Percentiles rank a stretch among this genome's conserved stretches.
These are phyloP conservation scores for Citrus mangshanensis DNA, from an alignment of 345 rosid genomes.

Conservation along the genomic window DNA sequence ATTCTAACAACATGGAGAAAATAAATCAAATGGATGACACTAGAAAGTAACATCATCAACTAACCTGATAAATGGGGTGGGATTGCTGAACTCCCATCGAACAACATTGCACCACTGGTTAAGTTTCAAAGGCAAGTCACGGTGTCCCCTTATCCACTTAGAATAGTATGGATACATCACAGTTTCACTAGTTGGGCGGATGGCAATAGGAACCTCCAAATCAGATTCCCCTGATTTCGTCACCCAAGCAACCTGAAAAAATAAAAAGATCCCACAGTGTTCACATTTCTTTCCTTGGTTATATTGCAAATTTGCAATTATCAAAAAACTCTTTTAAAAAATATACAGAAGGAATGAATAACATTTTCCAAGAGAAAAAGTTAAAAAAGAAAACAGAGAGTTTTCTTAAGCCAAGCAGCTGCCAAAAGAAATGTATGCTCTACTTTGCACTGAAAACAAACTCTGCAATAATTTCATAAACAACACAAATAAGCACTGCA, in stretches of 20 bases:
- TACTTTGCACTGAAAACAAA: not conserved
- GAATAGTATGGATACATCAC: constrained; percentile 97
- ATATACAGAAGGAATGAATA: not conserved
- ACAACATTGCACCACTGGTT: constrained; percentile 99
- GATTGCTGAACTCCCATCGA: constrained; percentile 98
- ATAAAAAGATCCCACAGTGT: not conserved
- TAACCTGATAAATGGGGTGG: constrained; percentile 99
- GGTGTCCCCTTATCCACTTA: constrained; percentile 98
- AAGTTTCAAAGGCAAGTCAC: constrained; percentile 91
- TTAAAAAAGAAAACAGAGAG: too few species aligned
- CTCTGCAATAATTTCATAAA: not conserved
- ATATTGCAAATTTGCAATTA: not conserved
- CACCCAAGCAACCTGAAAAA: constrained; percentile 92
- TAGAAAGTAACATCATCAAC: not conserved
- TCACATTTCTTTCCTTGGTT: not conserved
- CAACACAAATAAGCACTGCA: not conserved
- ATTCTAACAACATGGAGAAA: not conserved
- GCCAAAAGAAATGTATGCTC: not conserved
- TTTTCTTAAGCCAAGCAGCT: too few species aligned
- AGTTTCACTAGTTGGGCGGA: constrained; percentile 98
- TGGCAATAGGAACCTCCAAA: constrained; percentile 88
- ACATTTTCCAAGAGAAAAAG: not conserved
- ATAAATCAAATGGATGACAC: not conserved
- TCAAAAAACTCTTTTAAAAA: not conserved
- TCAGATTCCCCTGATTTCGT: constrained; percentile 89